Evolutionary conservation across 228 moss, liverwort and hornwort genomes (phyloP), one percentile per base, ranked within the genome.

Genomic region (Sphagnum magellanicum): DNA sequence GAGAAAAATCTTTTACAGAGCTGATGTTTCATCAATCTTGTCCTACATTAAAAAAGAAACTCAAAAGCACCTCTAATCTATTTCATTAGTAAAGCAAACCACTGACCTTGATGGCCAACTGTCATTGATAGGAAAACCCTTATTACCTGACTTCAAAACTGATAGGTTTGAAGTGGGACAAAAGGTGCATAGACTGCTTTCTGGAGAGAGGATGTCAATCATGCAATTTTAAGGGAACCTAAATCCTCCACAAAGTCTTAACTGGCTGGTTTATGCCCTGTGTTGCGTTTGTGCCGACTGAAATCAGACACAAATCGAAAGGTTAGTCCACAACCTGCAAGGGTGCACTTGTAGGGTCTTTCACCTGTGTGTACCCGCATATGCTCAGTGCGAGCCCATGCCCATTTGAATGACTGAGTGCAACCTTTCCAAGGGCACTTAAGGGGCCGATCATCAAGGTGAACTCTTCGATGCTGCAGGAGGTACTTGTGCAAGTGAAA

Each of bases 401-500:
- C 90, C 95, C 95, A 95, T 64, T 95, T 95, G 50, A 95, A 95
- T 3, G 95, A 72, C 64, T 90, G 90, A 4, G 85, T 80, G 76
- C 95, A 95, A 64, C 87, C 92, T 76, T 83, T 83, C 71, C 90
- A 88, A 10, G 90, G 92, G 8, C 95, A 95, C 80, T 95, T 95
- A 65, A 95, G 79, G 58, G 95, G 95, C 71, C 92, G 83, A 74
- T 95, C 95, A 60, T 89, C 90, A 16, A 92, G 76, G 72, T 95
- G 95, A 58, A 95, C 95, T 70, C 95, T 81, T 68, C 95, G 89
- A 65, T 95, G 95, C 67, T 95, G 95, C 74, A 95, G 75, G 46
- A 95, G 85, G 63, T 95, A 95, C 67, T 95, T 95, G 71, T 95
- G 95, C 90, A 95, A 92, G 67, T 89, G 92, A 52, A 95, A 95